Conservation (phyloP, 192 early-diverging fungal genomes). For the Coemansia sp. region DNA sequence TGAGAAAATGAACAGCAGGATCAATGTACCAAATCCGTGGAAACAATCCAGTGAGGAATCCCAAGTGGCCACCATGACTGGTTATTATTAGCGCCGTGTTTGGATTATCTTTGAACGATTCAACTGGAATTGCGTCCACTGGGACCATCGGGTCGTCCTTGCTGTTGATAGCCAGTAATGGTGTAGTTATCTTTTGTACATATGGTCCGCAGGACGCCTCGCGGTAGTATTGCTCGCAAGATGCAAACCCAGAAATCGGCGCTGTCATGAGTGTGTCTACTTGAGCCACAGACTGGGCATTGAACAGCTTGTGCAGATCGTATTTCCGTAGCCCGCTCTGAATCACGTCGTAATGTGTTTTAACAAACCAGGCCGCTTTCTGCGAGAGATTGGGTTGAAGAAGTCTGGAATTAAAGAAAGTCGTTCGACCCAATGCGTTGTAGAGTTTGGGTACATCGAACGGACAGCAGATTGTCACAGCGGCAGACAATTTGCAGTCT, state of each 20-base stretch:
- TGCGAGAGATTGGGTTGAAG: slow-evolving; percentile 50
- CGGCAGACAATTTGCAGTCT: slow-evolving; percentile 63
- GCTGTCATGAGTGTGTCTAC: slow-evolving; percentile 71
- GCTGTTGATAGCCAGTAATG: slow-evolving; percentile 70
- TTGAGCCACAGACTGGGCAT: slow-evolving; percentile 57
- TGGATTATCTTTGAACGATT: slow-evolving; percentile 68
- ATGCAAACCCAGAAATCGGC: slow-evolving; percentile 64
- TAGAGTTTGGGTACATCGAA: slow-evolving; percentile 60
- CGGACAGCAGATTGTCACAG: slow-evolving; percentile 71
- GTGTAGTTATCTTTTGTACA: slow-evolving; percentile 60
- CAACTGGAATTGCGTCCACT: slow-evolving; percentile 58
- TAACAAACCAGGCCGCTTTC: slow-evolving; percentile 31
- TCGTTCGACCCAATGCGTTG: slow-evolving; percentile 39
- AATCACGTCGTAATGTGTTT: slow-evolving; percentile 24
- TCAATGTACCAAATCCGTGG: slow-evolving; percentile 49
- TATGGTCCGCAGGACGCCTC: slow-evolving; percentile 51
- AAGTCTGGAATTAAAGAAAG: slow-evolving; percentile 36
- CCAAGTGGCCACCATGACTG: slow-evolving; percentile 75
- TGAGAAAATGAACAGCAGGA: slow-evolving; percentile 56
- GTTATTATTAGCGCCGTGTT: slow-evolving; percentile 68
- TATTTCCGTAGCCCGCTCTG: slow-evolving; percentile 18
- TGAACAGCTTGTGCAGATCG: slow-evolving; percentile 45
- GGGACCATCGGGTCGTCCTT: slow-evolving; percentile 76
- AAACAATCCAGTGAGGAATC: slow-evolving; percentile 54
- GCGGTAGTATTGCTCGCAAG: slow-evolving; percentile 69